phyloP scores from a whole-genome alignment of 306 rosid species.

The Pterocarpus macrocarpus region DNA sequence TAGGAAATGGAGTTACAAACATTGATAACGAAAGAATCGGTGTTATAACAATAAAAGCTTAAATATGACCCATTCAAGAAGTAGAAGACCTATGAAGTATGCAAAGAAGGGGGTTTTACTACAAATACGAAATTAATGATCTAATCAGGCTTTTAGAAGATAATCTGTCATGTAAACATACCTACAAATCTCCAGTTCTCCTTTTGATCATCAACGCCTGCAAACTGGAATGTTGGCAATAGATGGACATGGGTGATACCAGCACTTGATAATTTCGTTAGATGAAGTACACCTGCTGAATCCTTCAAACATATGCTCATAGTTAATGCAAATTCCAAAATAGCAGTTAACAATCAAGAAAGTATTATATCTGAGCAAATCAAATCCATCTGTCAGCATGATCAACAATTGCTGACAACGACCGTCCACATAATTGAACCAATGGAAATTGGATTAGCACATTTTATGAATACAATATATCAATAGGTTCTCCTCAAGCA shows the following conservation, averaged over 20 bases:
- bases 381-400: background rate
- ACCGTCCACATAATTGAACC: background rate
- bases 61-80: constrained; percentile 35
- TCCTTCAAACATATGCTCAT: constrained; percentile 65
- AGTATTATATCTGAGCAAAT: background rate
- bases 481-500: constrained; percentile 28
- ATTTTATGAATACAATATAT: constrained; percentile 12
- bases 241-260: constrained; percentile 92
- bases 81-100: constrained; percentile 20
- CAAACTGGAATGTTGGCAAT: constrained; percentile 90
- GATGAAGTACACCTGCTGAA: constrained; percentile 80
- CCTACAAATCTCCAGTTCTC: constrained; percentile 83
- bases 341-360: constrained; percentile 9
- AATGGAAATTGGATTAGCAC: background rate
- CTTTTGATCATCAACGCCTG: constrained; percentile 87
- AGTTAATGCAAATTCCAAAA: constrained; percentile 41
- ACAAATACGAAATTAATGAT: background rate
- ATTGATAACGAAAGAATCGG: background rate
- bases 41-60: constrained; percentile 9
- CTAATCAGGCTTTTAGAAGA: constrained; percentile 11
- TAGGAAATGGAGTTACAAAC: background rate
- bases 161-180: constrained; percentile 51
- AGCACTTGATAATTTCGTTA: constrained; percentile 82
- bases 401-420: background rate
- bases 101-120: constrained; percentile 13